Conservation (phyloP, 495 filamentous ascomycete species). For the Xylaria sp. region DNA sequence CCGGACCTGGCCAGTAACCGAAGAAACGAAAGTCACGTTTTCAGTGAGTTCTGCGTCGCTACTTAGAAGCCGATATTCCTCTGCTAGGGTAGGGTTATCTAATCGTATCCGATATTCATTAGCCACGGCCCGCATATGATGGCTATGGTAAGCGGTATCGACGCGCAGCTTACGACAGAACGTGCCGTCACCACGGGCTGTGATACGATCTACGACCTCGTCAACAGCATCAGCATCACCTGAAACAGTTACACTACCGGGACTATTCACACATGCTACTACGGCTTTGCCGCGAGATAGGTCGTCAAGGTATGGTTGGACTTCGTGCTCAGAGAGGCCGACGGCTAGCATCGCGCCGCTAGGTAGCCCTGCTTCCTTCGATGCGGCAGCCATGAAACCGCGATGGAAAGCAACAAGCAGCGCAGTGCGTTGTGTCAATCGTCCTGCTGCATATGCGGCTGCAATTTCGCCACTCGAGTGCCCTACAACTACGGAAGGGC, state of each 20-base stretch:
- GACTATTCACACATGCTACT: background rate
- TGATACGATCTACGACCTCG: background rate
- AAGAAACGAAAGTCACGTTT: background rate
- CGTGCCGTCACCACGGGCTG: background rate
- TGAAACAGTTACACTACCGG: background rate
- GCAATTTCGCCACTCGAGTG: background rate
- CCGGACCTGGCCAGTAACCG: background rate
- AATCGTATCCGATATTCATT: background rate
- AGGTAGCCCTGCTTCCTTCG: background rate
- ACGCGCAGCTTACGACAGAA: background rate
- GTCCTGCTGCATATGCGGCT: background rate
- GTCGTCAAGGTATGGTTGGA: background rate
- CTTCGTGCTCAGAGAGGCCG: background rate
- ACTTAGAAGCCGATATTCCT: background rate
- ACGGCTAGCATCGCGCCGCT: background rate
- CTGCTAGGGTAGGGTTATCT: background rate
- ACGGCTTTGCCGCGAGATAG: background rate
- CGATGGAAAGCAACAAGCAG: background rate
- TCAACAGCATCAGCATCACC: background rate
- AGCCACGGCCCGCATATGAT: background rate
- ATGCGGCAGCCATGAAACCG: background rate
- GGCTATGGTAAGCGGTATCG: background rate
- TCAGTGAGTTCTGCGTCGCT: background rate
- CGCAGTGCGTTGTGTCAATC: background rate
- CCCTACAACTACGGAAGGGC: background rate